phyloP scores from a whole-genome alignment of 2,329 filamentous ascomycete genomes.

The Fusarium hostae region DNA sequence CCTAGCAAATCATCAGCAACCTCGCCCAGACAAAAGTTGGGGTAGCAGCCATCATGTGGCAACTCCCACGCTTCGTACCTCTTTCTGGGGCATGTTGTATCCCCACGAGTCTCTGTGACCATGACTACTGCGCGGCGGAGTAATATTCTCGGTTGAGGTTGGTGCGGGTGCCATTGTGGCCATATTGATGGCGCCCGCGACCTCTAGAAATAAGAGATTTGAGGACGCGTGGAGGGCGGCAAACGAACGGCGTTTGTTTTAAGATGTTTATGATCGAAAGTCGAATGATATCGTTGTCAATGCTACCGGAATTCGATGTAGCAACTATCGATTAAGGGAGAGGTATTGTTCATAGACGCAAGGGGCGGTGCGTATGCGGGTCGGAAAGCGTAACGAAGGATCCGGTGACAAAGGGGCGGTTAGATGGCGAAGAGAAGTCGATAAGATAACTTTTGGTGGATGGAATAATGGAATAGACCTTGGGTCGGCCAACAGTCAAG shows the following conservation, averaged over 20 bases:
- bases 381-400: slow-evolving; percentile 27
- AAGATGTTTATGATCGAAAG: not conserved
- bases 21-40: not conserved
- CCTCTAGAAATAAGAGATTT: slow-evolving; percentile 32
- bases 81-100: slow-evolving; percentile 47
- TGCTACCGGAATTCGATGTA: not conserved
- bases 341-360: slow-evolving; percentile 28
- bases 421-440: slow-evolving; percentile 23
- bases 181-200: slow-evolving; percentile 55
- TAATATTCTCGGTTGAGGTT: slow-evolving; percentile 59
- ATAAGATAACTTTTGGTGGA: slow-evolving; percentile 10
- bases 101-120: slow-evolving; percentile 60
- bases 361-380: slow-evolving; percentile 23
- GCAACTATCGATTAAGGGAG: slow-evolving; percentile 12
- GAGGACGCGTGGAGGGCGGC: not conserved
- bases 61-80: slow-evolving; percentile 50
- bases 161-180: slow-evolving; percentile 64
- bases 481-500: slow-evolving; percentile 26
- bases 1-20: slow-evolving; percentile 35
- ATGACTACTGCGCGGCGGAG: slow-evolving; percentile 61
- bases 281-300: slow-evolving; percentile 5
- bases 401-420: slow-evolving; percentile 27
- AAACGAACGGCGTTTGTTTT: slow-evolving; percentile 4
- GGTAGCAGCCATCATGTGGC: not conserved
- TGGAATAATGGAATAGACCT: not conserved